Percentiles rank a stretch among this genome's conserved stretches.
Evolutionary conservation across 768 basidiomycete species (phyloP).

Genomic region (Sarcodon aspratus): DNA sequence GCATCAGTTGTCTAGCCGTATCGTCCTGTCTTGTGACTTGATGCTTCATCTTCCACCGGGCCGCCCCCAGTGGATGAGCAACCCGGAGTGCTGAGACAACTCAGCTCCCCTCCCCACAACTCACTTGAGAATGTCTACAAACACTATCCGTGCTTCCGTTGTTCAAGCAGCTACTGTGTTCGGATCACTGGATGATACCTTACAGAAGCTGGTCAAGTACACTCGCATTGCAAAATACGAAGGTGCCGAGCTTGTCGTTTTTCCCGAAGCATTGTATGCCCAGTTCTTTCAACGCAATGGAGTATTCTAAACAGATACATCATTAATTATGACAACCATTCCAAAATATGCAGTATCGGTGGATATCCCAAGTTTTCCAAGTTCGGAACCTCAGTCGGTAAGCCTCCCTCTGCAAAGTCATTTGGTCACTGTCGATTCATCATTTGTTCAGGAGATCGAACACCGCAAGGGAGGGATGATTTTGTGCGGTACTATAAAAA

Average conservation of each 20-base stretch:
- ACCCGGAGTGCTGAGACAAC: too few species aligned
- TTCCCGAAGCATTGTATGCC: constrained; percentile 48
- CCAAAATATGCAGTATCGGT: constrained; percentile 27
- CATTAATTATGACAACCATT: neutral
- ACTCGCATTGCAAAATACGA: constrained; percentile 36
- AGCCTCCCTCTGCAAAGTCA: neutral
- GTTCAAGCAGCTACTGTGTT: constrained; percentile 38
- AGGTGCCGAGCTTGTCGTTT: constrained; percentile 35
- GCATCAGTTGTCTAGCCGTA: too few species aligned
- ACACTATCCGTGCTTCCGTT: constrained; percentile 36
- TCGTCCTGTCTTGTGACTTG: too few species aligned
- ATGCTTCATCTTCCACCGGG: too few species aligned
- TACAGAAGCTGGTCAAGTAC: constrained; percentile 36
- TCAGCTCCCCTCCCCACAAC: too few species aligned
- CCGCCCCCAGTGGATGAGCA: too few species aligned
- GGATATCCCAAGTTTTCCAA: constrained; percentile 51
- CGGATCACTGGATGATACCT: constrained; percentile 32
- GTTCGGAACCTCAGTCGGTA: constrained; percentile 32
- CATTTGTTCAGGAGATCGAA: constrained; percentile 26
- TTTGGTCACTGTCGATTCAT: neutral
- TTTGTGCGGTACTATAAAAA: constrained; percentile 41
- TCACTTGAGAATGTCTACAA: constrained; percentile 7
- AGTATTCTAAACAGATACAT: neutral
- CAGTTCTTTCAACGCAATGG: neutral
- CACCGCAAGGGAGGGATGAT: constrained; percentile 42